Evolutionary conservation across 768 basidiomycete genomes (phyloP).

Genomic region (Tylopilus felleus): DNA sequence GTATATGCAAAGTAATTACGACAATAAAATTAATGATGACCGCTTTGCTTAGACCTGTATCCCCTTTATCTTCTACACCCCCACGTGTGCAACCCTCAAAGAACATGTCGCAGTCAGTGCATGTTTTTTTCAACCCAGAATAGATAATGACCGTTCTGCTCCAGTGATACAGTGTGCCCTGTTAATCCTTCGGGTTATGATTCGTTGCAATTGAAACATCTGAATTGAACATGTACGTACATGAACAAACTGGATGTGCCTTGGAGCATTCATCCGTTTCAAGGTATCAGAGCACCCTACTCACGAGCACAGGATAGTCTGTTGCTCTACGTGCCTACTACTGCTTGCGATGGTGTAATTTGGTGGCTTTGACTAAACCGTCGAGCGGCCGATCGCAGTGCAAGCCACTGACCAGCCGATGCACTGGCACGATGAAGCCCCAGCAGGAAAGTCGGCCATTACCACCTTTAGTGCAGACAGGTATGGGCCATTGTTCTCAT

Average conservation of each 20-base stretch:
- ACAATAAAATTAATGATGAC: background rate
- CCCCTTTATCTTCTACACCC: no score
- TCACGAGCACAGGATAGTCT: slow-evolving; percentile 6
- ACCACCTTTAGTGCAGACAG: background rate
- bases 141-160: slow-evolving; percentile 1
- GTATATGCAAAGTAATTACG: background rate
- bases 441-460: background rate
- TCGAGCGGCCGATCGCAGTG: slow-evolving; percentile 1
- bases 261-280: slow-evolving; percentile 6
- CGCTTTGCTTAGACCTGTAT: background rate
- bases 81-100: background rate
- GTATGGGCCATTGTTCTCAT: background rate
- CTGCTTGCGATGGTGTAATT: background rate
- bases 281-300: no score
- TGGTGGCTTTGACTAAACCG: background rate
- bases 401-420: background rate
- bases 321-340: slow-evolving; percentile 1
- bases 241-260: slow-evolving; percentile 9
- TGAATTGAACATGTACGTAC: no score
- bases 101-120: background rate
- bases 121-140: background rate
- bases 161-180: background rate
- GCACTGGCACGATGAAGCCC: background rate
- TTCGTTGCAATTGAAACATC: slow-evolving; percentile 1
- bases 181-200: background rate